Conservation (phyloP, 805 yeast genomes). For the Cyberlindnera mycetangii region DNA sequence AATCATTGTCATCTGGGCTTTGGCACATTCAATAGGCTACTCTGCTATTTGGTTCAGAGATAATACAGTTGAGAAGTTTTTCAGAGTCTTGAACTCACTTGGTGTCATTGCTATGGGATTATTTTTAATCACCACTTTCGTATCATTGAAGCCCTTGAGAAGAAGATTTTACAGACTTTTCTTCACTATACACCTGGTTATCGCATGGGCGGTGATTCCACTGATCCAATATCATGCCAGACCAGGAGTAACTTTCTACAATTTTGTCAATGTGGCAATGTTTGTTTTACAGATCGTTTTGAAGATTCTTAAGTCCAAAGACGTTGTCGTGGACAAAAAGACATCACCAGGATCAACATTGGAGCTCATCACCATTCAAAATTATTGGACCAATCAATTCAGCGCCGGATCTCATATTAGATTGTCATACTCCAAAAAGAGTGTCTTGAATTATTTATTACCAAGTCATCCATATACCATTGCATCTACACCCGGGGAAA, state of each 20-base stretch:
- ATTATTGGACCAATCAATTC: conserved; percentile 18
- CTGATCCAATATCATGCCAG: conserved; percentile 62
- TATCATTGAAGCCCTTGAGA: conserved; percentile 51
- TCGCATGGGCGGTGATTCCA: conserved; percentile 43
- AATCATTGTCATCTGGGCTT: conserved; percentile 42
- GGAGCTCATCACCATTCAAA: conserved; percentile 28
- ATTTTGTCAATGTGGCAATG: conserved; percentile 29
- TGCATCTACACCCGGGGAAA: conserved; percentile 42
- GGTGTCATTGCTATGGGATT: conserved; percentile 47
- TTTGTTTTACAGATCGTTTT: conserved; percentile 37
- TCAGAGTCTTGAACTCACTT: conserved; percentile 41
- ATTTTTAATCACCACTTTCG: conserved; percentile 36
- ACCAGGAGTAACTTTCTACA: conserved; percentile 52
- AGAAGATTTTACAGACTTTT: conserved; percentile 48
- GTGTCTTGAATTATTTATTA: conserved; percentile 43
- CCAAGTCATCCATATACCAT: conserved; percentile 73
- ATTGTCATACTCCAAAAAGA: conserved; percentile 35
- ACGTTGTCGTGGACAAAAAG: conserved; percentile 17
- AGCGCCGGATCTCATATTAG: conserved; percentile 60
- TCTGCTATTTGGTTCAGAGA: conserved; percentile 44
- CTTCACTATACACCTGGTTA: conserved; percentile 53
- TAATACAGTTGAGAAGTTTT: conserved; percentile 35
- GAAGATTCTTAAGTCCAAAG: conserved; percentile 29
- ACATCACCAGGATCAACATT: conserved; percentile 22
- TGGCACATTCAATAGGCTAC: conserved; percentile 54